phyloP scores from a whole-genome alignment of 108 stramenopile species.

The Phaeodactylum tricornutum region DNA sequence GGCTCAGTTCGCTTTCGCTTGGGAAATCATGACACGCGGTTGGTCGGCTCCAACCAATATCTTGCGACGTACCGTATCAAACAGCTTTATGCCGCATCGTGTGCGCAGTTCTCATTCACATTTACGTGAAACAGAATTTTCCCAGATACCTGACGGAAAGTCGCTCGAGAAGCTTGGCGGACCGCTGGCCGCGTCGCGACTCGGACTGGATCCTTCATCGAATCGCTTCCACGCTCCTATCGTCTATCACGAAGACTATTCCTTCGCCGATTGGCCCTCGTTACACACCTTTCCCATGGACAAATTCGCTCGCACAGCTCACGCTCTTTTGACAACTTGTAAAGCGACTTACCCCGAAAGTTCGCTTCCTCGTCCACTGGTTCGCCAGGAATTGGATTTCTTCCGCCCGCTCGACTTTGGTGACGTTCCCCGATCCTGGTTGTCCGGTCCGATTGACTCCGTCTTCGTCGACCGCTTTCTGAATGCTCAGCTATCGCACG shows the following conservation, averaged over 20 bases:
- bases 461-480: slow-evolving; percentile 43
- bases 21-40: too few species aligned
- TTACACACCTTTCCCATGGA: slow-evolving; percentile 59
- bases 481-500: slow-evolving; percentile 25
- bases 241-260: slow-evolving; percentile 66
- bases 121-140: too few species aligned
- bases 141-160: too few species aligned
- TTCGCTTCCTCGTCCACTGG: slow-evolving; percentile 32
- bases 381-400: slow-evolving; percentile 29
- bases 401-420: slow-evolving; percentile 35
- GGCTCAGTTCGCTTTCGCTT: too few species aligned
- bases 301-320: slow-evolving; percentile 41
- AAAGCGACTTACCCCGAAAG: slow-evolving; percentile 2
- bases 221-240: slow-evolving; percentile 56
- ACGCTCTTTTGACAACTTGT: slow-evolving; percentile 26
- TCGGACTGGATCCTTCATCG: slow-evolving; percentile 22
- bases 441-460: slow-evolving; percentile 14
- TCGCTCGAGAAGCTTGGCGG: too few species aligned
- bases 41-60: too few species aligned
- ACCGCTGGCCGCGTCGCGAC: slow-evolving; percentile 1
- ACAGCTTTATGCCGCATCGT: too few species aligned
- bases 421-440: slow-evolving; percentile 17
- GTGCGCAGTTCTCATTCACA: too few species aligned
- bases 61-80: too few species aligned
- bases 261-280: slow-evolving; percentile 47